Conservation (phyloP, 2,329 filamentous ascomycete species). For the Capronia epimyces region DNA sequence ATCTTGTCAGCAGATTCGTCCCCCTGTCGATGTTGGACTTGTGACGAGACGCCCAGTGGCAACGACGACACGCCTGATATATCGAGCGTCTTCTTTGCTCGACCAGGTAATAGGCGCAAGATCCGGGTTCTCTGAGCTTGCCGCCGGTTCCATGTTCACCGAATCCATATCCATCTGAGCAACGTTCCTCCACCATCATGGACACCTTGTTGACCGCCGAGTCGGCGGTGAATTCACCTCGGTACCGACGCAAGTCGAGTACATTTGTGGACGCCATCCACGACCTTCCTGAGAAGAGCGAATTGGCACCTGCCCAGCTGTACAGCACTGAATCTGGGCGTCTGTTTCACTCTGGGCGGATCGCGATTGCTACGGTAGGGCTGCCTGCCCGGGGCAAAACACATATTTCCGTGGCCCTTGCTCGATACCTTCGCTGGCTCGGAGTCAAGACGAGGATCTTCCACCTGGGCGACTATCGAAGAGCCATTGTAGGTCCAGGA, state of each 20-base stretch:
- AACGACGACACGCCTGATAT: neutral
- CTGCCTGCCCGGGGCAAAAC: slow-evolving; percentile 94
- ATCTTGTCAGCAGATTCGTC: neutral
- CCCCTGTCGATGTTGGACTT: neutral
- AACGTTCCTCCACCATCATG: slow-evolving; percentile 33
- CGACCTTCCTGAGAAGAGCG: slow-evolving; percentile 74
- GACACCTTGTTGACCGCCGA: slow-evolving; percentile 66
- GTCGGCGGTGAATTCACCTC: slow-evolving; percentile 82
- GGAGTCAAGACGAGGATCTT: slow-evolving; percentile 98
- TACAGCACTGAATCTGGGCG: slow-evolving; percentile 98
- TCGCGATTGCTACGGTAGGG: slow-evolving; percentile 95
- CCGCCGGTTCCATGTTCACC: neutral
- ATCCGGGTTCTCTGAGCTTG: neutral
- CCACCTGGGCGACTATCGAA: slow-evolving; percentile 91
- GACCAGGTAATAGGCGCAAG: neutral
- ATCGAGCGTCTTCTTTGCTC: neutral
- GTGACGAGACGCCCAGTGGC: neutral
- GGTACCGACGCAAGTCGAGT: slow-evolving; percentile 86
- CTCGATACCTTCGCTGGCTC: slow-evolving; percentile 91
- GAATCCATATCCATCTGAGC: neutral
- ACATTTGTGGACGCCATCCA: slow-evolving; percentile 97
- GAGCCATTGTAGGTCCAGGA: slow-evolving; percentile 78
- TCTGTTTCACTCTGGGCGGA: slow-evolving; percentile 92
- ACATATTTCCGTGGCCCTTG: slow-evolving; percentile 91
- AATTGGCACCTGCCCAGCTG: slow-evolving; percentile 89